A percentile compares a stretch with the other conserved stretches of the same genome.
Evolutionary conservation across 2,329 filamentous ascomycete genomes (phyloP).

Genomic region (Fusarium citri): DNA sequence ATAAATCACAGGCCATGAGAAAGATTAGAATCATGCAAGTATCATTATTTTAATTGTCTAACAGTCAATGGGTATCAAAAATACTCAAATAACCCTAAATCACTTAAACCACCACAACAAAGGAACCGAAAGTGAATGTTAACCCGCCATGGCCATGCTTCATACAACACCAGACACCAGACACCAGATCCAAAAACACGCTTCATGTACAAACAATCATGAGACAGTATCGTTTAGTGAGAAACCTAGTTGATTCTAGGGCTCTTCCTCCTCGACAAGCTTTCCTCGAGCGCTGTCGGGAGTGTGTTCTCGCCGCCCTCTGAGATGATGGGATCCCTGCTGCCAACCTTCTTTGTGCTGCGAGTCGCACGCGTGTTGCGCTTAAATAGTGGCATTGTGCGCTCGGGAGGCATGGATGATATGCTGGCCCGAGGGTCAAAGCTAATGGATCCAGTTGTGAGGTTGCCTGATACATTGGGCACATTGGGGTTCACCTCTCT

Average conservation of each 20-base stretch:
- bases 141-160: slow-evolving; percentile 9
- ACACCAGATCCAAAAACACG: slow-evolving; percentile 31
- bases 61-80: slow-evolving; percentile 50
- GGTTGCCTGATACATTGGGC: slow-evolving; percentile 59
- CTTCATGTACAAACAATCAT: background rate
- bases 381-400: slow-evolving; percentile 62
- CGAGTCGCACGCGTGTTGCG: slow-evolving; percentile 54
- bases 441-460: slow-evolving; percentile 51
- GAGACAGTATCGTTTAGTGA: background rate
- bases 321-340: slow-evolving; percentile 43
- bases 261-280: slow-evolving; percentile 65
- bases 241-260: slow-evolving; percentile 58
- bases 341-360: slow-evolving; percentile 50
- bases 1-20: background rate
- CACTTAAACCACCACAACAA: slow-evolving; percentile 19
- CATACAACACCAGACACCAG: slow-evolving; percentile 25
- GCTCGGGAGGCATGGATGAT: slow-evolving; percentile 55
- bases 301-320: slow-evolving; percentile 67
- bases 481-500: slow-evolving; percentile 68
- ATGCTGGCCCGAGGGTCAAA: slow-evolving; percentile 60
- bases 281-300: slow-evolving; percentile 58
- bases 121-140: slow-evolving; percentile 24
- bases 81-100: slow-evolving; percentile 49
- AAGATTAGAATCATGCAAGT: slow-evolving; percentile 19
- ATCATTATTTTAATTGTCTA: slow-evolving; percentile 36